Base-by-base conservation (phyloP, 495 filamentous ascomycete species). In the Terfezia boudieri region DNA sequence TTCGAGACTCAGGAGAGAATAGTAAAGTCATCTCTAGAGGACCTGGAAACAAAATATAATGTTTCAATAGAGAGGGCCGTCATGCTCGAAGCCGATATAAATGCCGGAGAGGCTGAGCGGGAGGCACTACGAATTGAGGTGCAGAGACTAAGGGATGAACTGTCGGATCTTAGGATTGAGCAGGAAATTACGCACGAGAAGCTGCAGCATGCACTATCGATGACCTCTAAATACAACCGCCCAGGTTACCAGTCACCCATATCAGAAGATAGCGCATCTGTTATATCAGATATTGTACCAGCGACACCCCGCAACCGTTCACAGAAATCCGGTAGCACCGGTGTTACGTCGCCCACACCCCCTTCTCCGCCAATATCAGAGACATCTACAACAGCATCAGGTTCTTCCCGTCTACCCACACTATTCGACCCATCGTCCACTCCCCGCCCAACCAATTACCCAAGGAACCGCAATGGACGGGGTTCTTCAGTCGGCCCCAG, bases 21-120 rank as follows among this genome's bases (percentile, higher is more conserved):
- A 62, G 94, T 86, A 16, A 83, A 82, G 16, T 94, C 89, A 49
- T 95, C 89, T 55, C 76, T 95, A 59, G 92, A 98, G 71, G 90
- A 96, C 65, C 70, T 98, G 65, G 90, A 96, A 68, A 89, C 84
- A 53, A 98, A 96, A 66, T 94, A 87, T 68, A 95, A 94, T 66
- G 75, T 89, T 16, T 79, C 87, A 4, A 92, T 96, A 58, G 90
- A 98, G 69, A 73, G 90, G 54, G 77, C 73, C 14, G 90, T 98
- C 36, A 79, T 98, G 76, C 73, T 94, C 67, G 90, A 98, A 64
- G 87, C 94, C 66, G 90, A 98, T 66, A 81, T 96, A 60, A 84
- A 82, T 64, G 71, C 74, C 36, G 86, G 86, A 9, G 90, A 98
- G 64, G 81, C 88, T 64, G 90, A 98, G 67, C 75, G 90, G 58